Evolutionary conservation across 768 basidiomycete genomes (phyloP).

Genomic region (Hypholoma sublateritium): DNA sequence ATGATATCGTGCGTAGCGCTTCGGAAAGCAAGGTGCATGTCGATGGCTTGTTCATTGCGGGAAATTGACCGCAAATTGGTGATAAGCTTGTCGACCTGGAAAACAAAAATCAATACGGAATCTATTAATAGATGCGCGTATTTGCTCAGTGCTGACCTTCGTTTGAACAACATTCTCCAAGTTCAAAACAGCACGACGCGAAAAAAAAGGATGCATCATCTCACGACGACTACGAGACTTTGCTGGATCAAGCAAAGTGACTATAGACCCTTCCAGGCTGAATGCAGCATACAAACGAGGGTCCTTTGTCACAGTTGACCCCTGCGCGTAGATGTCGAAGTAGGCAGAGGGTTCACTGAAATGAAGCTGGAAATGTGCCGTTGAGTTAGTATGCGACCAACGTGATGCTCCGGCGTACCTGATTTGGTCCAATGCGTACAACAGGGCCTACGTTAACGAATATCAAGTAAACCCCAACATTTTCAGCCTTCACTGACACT

Average conservation of each 20-base stretch:
- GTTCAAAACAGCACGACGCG: constrained; percentile 34
- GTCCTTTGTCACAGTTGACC: constrained; percentile 39
- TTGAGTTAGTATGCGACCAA: not conserved
- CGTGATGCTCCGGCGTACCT: constrained; percentile 21
- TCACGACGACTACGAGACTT: constrained; percentile 31
- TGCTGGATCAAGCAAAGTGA: constrained; percentile 33
- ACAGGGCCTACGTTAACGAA: constrained; percentile 28
- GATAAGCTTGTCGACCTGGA: constrained; percentile 33
- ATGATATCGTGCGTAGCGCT: constrained; percentile 44
- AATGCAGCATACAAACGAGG: constrained; percentile 36
- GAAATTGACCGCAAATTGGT: constrained; percentile 12
- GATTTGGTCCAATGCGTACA: constrained; percentile 39
- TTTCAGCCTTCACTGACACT: not conserved
- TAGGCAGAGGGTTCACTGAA: constrained; percentile 35
- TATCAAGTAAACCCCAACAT: not conserved
- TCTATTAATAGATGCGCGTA: not conserved
- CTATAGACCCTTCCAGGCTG: constrained; percentile 32
- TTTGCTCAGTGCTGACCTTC: constrained; percentile 19
- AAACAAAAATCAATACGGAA: not conserved
- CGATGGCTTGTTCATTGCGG: constrained; percentile 19
- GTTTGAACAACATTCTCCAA: constrained; percentile 33
- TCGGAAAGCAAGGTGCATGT: constrained; percentile 41
- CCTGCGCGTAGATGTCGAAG: constrained; percentile 33
- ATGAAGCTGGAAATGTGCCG: constrained; percentile 31
- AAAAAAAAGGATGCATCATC: constrained; percentile 35